phyloP scores from a whole-genome alignment of 495 filamentous ascomycete species.

The Tuber magnatum region DNA sequence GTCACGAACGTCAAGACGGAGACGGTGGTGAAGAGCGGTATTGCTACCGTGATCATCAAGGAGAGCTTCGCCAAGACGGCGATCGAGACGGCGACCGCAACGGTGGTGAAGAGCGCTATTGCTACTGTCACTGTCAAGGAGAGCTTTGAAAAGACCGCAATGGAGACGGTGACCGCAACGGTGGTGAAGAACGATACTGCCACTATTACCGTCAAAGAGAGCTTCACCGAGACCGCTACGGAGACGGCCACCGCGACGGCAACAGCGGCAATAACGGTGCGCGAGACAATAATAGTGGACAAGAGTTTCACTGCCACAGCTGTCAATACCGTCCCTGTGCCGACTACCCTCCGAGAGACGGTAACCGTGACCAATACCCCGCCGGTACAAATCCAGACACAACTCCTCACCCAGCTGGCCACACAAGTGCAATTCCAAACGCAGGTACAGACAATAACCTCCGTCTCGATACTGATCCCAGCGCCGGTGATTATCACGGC shows the following conservation, averaged over 20 bases:
- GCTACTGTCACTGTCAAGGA: slow-evolving; percentile 5
- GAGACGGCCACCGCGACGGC: slow-evolving; percentile 14
- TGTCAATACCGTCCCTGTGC: background rate
- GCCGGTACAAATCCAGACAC: background rate
- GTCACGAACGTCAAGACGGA: background rate
- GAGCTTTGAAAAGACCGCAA: slow-evolving; percentile 12
- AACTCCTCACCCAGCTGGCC: background rate
- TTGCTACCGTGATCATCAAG: background rate
- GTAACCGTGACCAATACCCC: background rate
- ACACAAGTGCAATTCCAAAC: background rate
- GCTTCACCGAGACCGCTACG: slow-evolving; percentile 8
- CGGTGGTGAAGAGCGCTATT: slow-evolving; percentile 5
- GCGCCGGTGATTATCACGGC: background rate
- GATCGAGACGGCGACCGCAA: slow-evolving; percentile 10
- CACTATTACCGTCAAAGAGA: slow-evolving; percentile 25
- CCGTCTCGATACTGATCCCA: background rate
- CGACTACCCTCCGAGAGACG: background rate
- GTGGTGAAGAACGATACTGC: slow-evolving; percentile 10
- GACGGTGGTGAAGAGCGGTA: slow-evolving; percentile 6
- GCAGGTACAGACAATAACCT: slow-evolving; percentile 7
- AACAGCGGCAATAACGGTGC: background rate
- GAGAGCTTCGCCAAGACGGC: slow-evolving; percentile 12
- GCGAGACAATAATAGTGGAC: background rate
- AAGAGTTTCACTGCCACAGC: background rate
- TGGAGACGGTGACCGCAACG: slow-evolving; percentile 2